Conservation (phyloP, 495 filamentous ascomycete species). For the Tuber aestivum region DNA sequence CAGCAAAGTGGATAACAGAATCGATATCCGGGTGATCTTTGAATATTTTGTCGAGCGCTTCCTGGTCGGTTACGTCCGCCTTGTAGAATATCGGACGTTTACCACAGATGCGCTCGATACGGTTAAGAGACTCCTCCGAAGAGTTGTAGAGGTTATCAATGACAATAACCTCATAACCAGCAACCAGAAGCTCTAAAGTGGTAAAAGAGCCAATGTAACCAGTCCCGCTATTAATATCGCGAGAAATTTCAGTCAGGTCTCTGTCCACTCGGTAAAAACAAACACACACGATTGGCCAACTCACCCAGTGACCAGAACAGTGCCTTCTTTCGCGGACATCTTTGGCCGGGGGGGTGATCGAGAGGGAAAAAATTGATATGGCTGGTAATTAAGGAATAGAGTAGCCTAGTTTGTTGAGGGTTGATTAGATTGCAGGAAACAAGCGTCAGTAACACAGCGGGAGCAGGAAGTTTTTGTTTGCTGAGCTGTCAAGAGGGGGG, state of each 20-base stretch:
- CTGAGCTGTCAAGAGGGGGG: not conserved
- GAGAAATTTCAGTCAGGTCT: slow-evolving; percentile 14
- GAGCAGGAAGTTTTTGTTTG: not conserved
- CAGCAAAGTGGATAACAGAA: slow-evolving; percentile 97
- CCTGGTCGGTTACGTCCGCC: slow-evolving; percentile 79
- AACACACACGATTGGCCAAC: slow-evolving; percentile 39
- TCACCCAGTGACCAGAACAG: slow-evolving; percentile 87
- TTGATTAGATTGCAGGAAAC: not conserved
- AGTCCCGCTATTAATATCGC: slow-evolving; percentile 61
- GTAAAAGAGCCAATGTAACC: slow-evolving; percentile 99
- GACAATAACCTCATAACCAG: slow-evolving; percentile 92
- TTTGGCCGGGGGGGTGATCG: slow-evolving; percentile 37
- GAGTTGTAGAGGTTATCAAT: slow-evolving; percentile 96
- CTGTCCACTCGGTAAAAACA: slow-evolving; percentile 15
- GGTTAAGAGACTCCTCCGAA: slow-evolving; percentile 76
- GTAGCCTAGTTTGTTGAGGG: slow-evolving; percentile 4
- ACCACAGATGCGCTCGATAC: slow-evolving; percentile 87
- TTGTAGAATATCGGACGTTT: slow-evolving; percentile 81
- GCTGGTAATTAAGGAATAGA: slow-evolving; percentile 2
- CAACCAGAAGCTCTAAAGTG: slow-evolving; percentile 78
- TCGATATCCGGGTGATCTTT: slow-evolving; percentile 84
- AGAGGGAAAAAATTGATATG: slow-evolving; percentile 7
- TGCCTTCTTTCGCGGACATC: slow-evolving; percentile 62
- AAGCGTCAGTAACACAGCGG: not conserved
- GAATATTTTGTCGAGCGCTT: slow-evolving; percentile 79